Evolutionary conservation across 345 rosid genomes (phyloP).

Genomic region (Hypericum androsaemum): DNA sequence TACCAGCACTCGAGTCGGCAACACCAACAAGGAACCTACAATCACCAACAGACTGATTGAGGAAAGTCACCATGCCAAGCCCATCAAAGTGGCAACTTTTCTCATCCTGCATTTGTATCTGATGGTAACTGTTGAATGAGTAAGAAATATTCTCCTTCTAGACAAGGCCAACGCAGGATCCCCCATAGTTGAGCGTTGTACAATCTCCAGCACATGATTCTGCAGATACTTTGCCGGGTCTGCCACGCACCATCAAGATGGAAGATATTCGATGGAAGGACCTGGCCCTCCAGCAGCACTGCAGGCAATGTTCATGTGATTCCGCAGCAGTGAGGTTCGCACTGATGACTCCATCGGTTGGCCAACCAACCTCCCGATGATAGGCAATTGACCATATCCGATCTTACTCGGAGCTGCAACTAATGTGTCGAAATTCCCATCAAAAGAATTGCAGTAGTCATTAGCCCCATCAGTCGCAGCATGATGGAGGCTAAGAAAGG

Average conservation of each 20-base stretch:
- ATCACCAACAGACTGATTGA: constrained; percentile 78
- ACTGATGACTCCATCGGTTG: constrained; percentile 68
- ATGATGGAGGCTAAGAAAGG: constrained; percentile 92
- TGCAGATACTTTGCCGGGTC: constrained; percentile 57
- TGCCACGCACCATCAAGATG: constrained; percentile 92
- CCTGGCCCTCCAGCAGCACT: too few relatives aligned
- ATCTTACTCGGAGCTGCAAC: constrained; percentile 73
- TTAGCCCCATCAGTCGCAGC: constrained; percentile 71
- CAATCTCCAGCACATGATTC: constrained; percentile 84
- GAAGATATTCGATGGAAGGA: constrained; percentile 75
- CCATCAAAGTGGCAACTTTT: constrained; percentile 86
- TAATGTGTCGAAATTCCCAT: constrained; percentile 87
- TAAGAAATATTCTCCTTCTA: constrained; percentile 79
- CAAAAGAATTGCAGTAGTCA: constrained; percentile 77
- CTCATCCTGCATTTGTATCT: constrained; percentile 67
- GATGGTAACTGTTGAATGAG: constrained; percentile 94
- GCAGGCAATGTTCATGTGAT: too few relatives aligned
- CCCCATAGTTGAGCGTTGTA: constrained; percentile 77
- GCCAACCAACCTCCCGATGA: constrained; percentile 97
- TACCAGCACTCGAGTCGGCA: constrained; percentile 32
- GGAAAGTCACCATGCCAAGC: constrained; percentile 76
- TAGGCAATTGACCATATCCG: constrained; percentile 84
- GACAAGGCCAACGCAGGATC: constrained; percentile 76
- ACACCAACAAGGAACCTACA: constrained; percentile 92
- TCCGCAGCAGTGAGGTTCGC: constrained; percentile 88